Evolutionary conservation across 192 early-diverging fungal genomes (phyloP), one percentile per base, ranked within the genome.

Genomic region (Diversispora eburnea): DNA sequence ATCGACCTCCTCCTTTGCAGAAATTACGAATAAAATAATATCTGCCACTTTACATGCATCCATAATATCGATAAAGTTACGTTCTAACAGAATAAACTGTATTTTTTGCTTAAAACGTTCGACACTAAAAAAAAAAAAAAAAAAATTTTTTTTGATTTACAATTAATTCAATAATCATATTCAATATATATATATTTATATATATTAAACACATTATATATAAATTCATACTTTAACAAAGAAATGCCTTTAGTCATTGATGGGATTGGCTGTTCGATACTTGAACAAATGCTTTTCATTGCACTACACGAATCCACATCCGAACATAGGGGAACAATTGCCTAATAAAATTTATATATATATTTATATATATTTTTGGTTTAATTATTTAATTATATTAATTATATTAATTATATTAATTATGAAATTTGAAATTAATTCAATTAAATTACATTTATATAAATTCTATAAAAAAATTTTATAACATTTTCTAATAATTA

Each of bases 1-100:
- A 77, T 98, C 97, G 8, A 99, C 97, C 77, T 98, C 95, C 9
- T 90, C 89, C 4, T 89, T 86, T 15, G 95, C 93, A 56, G 94
- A 96, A 75, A 99, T 78, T 1, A 92, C 86, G 77, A 94, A 90
- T 63, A 99, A 72, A 72, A 93, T 84, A 75, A 93, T 95, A 78
- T 99, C 97, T 48, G 94, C 94, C 0, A 95, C 90, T 80, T 94
- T 96, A 77, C 91, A 88, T 3, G 88, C 91, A 80, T 98, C 94
- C 70, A 99, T 77, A 48, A 97, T 89, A 51, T 93, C 90, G 67
- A 94, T 79, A 54, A 97, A 84, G 65, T 94, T 89, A 63, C 95
- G 90, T 17, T 81, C 78, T 10, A 90, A 74, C 67, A 92, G 89
- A 2, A 97, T 75, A 64, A 99, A 87, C 77, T 94, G 92, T 8